Percentiles rank a stretch among this genome's conserved stretches.
Evolutionary conservation across 1,139 yeast species (phyloP).

Genomic region (Diutina ranongensis): DNA sequence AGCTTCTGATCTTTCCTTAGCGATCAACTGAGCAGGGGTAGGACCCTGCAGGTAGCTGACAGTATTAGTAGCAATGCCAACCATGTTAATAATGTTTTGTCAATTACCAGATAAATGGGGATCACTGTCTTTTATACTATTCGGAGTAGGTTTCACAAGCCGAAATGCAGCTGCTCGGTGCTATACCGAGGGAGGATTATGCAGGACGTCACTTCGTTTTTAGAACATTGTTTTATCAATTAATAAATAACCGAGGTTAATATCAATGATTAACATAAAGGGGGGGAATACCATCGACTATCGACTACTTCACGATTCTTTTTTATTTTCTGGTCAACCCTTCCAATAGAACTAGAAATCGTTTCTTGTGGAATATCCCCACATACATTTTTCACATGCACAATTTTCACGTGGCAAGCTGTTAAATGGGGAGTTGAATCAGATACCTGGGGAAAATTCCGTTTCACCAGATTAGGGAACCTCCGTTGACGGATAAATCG

Average conservation of each 20-base stretch:
- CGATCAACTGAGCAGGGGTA: conserved; percentile 23
- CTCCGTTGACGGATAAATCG: too few species aligned
- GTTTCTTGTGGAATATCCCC: too few species aligned
- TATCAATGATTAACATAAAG: too few species aligned
- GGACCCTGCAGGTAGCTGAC: conserved; percentile 17
- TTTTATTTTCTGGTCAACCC: too few species aligned
- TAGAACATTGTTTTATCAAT: too few species aligned
- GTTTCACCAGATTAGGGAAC: background rate
- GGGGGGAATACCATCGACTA: too few species aligned
- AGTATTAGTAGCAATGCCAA: background rate
- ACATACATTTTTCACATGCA: background rate
- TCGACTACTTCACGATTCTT: too few species aligned
- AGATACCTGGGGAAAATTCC: background rate
- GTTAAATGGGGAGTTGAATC: too few species aligned
- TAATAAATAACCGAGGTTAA: too few species aligned
- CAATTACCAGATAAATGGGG: background rate
- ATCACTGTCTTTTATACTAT: background rate
- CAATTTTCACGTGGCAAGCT: background rate
- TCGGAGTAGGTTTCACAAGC: background rate
- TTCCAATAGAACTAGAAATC: too few species aligned
- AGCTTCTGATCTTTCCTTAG: conserved; percentile 22
- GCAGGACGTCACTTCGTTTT: too few species aligned
- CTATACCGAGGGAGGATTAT: background rate
- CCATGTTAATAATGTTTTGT: background rate
- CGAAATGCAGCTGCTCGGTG: too few species aligned